Percentiles rank a stretch among this genome's conserved stretches.
These are phyloP conservation scores for Penicillium sp. DNA, from an alignment of 2,329 filamentous ascomycete genomes.

Conservation along the genomic window DNA sequence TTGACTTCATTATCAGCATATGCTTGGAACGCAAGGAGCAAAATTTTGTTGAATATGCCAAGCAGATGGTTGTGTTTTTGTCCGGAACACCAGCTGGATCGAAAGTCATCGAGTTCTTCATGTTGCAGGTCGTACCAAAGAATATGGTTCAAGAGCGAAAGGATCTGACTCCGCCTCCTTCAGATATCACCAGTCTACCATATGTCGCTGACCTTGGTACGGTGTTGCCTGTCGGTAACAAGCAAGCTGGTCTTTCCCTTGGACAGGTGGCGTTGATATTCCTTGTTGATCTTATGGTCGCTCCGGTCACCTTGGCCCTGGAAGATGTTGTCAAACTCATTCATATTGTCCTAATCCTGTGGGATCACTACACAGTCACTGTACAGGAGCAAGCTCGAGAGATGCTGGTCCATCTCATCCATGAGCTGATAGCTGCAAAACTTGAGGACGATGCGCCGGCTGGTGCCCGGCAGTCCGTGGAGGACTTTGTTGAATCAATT, in stretches of 20 bases:
- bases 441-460: conserved; percentile 69
- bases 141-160: conserved; percentile 96
- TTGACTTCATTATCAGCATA: conserved; percentile 94
- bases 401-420: conserved; percentile 96
- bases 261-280: conserved; percentile 92
- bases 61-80: conserved; percentile 95
- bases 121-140: conserved; percentile 88
- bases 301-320: conserved; percentile 75
- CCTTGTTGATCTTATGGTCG: conserved; percentile 93
- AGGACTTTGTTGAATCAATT: conserved; percentile 84
- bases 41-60: conserved; percentile 96
- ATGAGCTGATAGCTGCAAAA: conserved; percentile 84
- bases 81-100: conserved; percentile 82
- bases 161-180: conserved; percentile 61
- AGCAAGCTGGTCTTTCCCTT: conserved; percentile 85
- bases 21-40: conserved; percentile 94
- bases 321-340: conserved; percentile 84
- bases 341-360: conserved; percentile 88
- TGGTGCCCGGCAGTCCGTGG: conserved; percentile 73
- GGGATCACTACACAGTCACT: conserved; percentile 94
- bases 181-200: conserved; percentile 73
- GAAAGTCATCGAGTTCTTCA: conserved; percentile 90
- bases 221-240: conserved; percentile 82
- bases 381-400: conserved; percentile 96
- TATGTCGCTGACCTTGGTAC: conserved; percentile 85